Conservation (phyloP, 2,329 filamentous ascomycete genomes). For the Rhinocladiella mackenziei region DNA sequence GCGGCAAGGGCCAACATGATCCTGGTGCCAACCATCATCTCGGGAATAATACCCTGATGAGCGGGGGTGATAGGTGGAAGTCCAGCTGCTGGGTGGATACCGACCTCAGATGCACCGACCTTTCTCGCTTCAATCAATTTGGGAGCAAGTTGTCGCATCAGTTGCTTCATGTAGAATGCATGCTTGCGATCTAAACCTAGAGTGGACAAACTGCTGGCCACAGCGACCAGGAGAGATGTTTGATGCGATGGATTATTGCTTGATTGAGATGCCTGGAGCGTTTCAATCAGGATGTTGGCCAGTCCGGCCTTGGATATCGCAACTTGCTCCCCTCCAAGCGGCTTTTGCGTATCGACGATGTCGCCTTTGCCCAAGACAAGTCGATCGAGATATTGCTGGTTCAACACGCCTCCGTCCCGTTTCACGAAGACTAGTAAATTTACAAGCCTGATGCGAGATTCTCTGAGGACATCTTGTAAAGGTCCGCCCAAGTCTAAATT, state of each 20-base stretch:
- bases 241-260: constrained; percentile 19
- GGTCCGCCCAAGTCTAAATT: constrained; percentile 24
- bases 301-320: constrained; percentile 22
- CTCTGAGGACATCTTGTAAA: constrained; percentile 21
- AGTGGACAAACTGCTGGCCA: constrained; percentile 76
- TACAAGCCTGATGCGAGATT: constrained; percentile 20
- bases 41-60: constrained; percentile 18
- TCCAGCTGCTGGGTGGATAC: constrained; percentile 88
- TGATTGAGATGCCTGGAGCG: constrained; percentile 22
- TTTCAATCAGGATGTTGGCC: constrained; percentile 24
- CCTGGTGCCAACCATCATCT: constrained; percentile 39
- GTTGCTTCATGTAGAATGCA: constrained; percentile 79
- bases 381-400: constrained; percentile 12
- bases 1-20: constrained; percentile 40
- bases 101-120: constrained; percentile 89
- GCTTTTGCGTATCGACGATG: not conserved
- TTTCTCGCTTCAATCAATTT: constrained; percentile 88
- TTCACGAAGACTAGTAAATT: constrained; percentile 21
- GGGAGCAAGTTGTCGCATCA: constrained; percentile 76
- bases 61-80: constrained; percentile 65
- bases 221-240: constrained; percentile 52
- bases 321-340: constrained; percentile 15
- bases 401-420: constrained; percentile 15
- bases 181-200: constrained; percentile 84
- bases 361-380: constrained; percentile 8